Percentiles rank a stretch among this genome's conserved stretches.
These are phyloP conservation scores for Cadophora gregata DNA, from an alignment of 2,329 filamentous ascomycete species.

Conservation along the genomic window DNA sequence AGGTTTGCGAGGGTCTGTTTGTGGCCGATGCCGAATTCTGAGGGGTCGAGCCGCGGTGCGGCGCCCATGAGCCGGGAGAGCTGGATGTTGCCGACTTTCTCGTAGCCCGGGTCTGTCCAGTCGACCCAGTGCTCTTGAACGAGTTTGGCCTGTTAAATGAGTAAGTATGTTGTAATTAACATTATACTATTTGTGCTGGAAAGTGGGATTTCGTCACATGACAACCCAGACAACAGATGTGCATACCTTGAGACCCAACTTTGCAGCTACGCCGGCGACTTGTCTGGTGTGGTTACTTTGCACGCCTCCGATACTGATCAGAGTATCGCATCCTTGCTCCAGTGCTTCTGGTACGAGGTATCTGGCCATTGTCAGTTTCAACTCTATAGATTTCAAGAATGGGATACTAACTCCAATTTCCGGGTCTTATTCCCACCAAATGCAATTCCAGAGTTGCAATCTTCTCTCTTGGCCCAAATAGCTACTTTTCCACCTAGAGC, in stretches of 20 bases:
- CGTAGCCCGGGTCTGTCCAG: constrained; percentile 63
- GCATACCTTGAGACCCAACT: constrained; percentile 57
- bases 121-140: constrained; percentile 75
- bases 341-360: constrained; percentile 70
- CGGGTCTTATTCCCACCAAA: constrained; percentile 74
- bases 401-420: constrained; percentile 61
- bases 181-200: no score
- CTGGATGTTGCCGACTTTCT: constrained; percentile 73
- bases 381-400: background rate
- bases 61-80: constrained; percentile 71
- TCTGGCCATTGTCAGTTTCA: constrained; percentile 42
- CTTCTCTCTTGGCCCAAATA: constrained; percentile 75
- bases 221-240: background rate
- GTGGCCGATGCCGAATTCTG: constrained; percentile 71
- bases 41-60: constrained; percentile 64
- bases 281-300: constrained; percentile 75
- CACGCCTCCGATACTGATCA: constrained; percentile 70
- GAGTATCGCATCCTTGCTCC: constrained; percentile 61
- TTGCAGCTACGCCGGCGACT: constrained; percentile 66
- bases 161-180: no score
- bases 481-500: constrained; percentile 64
- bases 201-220: background rate
- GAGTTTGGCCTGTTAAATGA: constrained; percentile 50
- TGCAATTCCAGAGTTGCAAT: constrained; percentile 71
- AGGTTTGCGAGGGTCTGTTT: constrained; percentile 63